Evolutionary conservation across 805 yeast species (phyloP), one percentile per base, ranked within the genome.

Genomic region (Metschnikowia rubicola): DNA sequence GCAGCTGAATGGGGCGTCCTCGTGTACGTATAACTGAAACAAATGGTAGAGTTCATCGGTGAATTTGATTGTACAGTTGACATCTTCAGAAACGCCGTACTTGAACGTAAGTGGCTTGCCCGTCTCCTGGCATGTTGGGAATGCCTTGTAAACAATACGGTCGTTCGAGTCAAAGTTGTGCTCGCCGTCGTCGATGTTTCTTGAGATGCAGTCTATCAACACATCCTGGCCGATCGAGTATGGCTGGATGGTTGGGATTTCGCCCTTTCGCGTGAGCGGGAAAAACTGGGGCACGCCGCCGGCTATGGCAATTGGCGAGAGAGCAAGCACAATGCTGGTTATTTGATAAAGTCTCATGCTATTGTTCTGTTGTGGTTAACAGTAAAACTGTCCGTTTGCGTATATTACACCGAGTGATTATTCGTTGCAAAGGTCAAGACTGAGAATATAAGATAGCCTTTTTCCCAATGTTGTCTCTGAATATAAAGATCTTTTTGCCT

Each of bases 171-270:
- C 89, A 52, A 83, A 82, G 48, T 78, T 73, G 67, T 86, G 92
- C 61, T 86, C 92, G 45, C 94, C 94, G 51, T 74, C 79, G 36
- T 84, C 88, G 44, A 86, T 86, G 53, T 83, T 78, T 57, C 94
- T 71, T 41, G 77, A 64, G 50, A 82, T 85, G 62, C 94, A 86
- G 54, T 76, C 78, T 42, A 84, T 57, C 37, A 73, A 64, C 11
- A 84, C 61, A 8, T 60, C 64, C 41, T 80, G 78, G 4, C 76
- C 75, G 1, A 30, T 21, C 4, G 54, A 38, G 57, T 67, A 75
- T 43, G 70, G 80, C 61, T 50, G 62, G 53, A 62, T 46, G 13
- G 41, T 44, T 3, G 76, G 75, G 8, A 71, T 72, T 39, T 69
- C 70, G 8, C 68, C 74, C 38, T 70, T 63, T 45, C 59, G 61